A percentile compares a stretch with the other conserved stretches of the same genome.
These are phyloP conservation scores for Hymenoscyphus occultus DNA, from an alignment of 2,329 filamentous ascomycete species.

Conservation along the genomic window DNA sequence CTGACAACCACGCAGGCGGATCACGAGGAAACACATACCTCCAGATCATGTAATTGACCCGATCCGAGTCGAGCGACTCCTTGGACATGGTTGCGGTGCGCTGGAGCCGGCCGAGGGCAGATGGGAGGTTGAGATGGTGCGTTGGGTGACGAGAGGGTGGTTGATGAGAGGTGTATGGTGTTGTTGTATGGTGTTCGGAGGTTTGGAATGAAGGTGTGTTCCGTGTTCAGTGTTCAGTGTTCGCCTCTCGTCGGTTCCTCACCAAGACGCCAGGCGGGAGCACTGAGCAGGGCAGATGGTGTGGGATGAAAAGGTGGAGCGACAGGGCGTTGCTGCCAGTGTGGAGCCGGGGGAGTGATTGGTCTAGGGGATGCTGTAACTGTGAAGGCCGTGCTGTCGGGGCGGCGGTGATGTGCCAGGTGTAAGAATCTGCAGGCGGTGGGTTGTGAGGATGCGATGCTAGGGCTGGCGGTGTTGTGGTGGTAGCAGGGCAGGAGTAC, in stretches of 20 bases:
- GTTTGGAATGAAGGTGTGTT: conserved; percentile 25
- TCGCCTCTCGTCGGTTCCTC: not conserved
- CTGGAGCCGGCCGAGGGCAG: conserved; percentile 10
- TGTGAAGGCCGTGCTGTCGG: not conserved
- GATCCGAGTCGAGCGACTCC: conserved; percentile 56
- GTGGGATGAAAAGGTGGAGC: not conserved
- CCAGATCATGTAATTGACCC: conserved; percentile 70
- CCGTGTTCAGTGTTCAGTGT: conserved; percentile 4
- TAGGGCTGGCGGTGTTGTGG: not conserved
- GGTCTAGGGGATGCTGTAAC: not conserved
- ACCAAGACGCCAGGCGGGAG: not conserved
- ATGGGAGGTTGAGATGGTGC: conserved; percentile 10
- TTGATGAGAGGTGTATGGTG: not conserved
- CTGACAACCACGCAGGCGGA: conserved; percentile 30
- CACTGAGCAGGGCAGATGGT: not conserved
- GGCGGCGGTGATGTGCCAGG: not conserved
- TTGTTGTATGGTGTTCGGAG: conserved; percentile 16
- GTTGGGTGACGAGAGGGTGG: conserved; percentile 15
- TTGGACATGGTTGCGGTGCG: conserved; percentile 34
- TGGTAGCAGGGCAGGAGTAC: not conserved
- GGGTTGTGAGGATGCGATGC: not conserved
- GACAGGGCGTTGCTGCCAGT: not conserved
- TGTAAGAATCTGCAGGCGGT: not conserved
- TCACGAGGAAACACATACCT: conserved; percentile 51
- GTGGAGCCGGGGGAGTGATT: not conserved